These are phyloP conservation scores for Keqinozyma sinolaborantium DNA, from an alignment of 1,139 yeast genomes.

Conservation along the genomic window DNA sequence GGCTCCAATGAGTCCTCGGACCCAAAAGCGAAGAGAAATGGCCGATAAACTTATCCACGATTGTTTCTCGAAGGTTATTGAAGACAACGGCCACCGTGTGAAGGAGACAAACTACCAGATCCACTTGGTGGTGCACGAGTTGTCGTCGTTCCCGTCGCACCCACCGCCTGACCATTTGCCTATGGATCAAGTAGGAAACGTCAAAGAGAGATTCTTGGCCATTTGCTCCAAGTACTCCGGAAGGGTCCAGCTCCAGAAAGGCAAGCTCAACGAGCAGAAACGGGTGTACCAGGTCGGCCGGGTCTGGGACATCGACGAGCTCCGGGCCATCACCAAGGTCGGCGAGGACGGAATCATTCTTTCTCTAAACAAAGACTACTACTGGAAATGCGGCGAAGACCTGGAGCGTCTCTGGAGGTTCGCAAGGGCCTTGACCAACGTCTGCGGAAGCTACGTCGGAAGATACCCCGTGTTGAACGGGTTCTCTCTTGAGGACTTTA, in stretches of 20 bases:
- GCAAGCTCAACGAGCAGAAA: slow-evolving; percentile 70
- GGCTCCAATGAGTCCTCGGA: neutral
- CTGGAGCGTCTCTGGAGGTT: slow-evolving; percentile 59
- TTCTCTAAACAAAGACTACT: slow-evolving; percentile 72
- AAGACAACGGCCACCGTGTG: slow-evolving; percentile 25
- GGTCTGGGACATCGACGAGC: slow-evolving; percentile 84
- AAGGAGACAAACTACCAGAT: slow-evolving; percentile 34
- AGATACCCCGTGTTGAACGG: slow-evolving; percentile 57
- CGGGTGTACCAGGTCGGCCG: slow-evolving; percentile 83
- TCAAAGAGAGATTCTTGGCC: slow-evolving; percentile 39
- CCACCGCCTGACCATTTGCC: slow-evolving; percentile 37
- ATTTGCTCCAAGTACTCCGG: slow-evolving; percentile 49
- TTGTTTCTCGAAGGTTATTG: slow-evolving; percentile 34
- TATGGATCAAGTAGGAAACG: slow-evolving; percentile 28
- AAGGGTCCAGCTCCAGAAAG: slow-evolving; percentile 76
- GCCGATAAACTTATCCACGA: slow-evolving; percentile 38
- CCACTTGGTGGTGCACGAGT: slow-evolving; percentile 38
- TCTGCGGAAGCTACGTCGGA: slow-evolving; percentile 66
- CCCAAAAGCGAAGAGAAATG: slow-evolving; percentile 13
- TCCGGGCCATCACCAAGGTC: slow-evolving; percentile 51
- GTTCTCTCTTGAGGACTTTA: slow-evolving; percentile 31
- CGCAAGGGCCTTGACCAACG: slow-evolving; percentile 56
- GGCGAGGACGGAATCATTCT: slow-evolving; percentile 58
- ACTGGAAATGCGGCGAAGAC: slow-evolving; percentile 76
- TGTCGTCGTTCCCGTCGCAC: slow-evolving; percentile 32